Conservation (phyloP, 176 grass and related monocot genomes). For the Urochloa ruziziensis region DNA sequence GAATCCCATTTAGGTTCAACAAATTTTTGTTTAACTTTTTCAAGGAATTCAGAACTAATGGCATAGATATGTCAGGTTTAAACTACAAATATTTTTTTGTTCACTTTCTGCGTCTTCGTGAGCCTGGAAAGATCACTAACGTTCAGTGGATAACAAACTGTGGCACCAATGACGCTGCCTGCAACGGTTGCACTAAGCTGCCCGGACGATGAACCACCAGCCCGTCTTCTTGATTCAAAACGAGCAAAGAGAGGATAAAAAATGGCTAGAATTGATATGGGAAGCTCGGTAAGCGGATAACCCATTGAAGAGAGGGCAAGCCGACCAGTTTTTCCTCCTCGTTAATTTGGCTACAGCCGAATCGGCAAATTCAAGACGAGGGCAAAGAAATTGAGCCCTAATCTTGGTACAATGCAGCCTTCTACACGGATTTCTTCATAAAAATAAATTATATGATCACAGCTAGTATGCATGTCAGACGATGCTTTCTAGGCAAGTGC, state of each 20-base stretch:
- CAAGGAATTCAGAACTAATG: no score
- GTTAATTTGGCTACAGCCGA: constrained; percentile 51
- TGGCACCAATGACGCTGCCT: constrained; percentile 42
- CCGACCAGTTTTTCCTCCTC: constrained; percentile 57
- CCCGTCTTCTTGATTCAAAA: constrained; percentile 23
- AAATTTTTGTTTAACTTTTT: no score
- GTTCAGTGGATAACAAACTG: no score
- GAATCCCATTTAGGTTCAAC: no score
- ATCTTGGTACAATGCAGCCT: constrained; percentile 60
- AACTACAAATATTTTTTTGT: no score
- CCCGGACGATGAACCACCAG: constrained; percentile 29
- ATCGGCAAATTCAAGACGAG: constrained; percentile 50
- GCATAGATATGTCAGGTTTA: no score
- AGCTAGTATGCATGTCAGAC: constrained; percentile 33
- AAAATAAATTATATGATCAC: background rate
- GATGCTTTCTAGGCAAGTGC: constrained; percentile 96
- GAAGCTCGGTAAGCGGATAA: constrained; percentile 57
- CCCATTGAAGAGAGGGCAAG: constrained; percentile 25
- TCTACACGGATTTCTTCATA: background rate
- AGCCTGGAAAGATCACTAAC: no score
- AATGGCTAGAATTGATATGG: constrained; percentile 18
- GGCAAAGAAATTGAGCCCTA: constrained; percentile 7
- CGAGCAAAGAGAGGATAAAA: background rate
- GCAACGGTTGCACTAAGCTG: background rate
- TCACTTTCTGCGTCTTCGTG: no score